A percentile compares a stretch with the other conserved stretches of the same genome.
These are phyloP conservation scores for Kalmanozyma brasiliensis DNA, from an alignment of 1,284 basidiomycete genomes.

Conservation along the genomic window DNA sequence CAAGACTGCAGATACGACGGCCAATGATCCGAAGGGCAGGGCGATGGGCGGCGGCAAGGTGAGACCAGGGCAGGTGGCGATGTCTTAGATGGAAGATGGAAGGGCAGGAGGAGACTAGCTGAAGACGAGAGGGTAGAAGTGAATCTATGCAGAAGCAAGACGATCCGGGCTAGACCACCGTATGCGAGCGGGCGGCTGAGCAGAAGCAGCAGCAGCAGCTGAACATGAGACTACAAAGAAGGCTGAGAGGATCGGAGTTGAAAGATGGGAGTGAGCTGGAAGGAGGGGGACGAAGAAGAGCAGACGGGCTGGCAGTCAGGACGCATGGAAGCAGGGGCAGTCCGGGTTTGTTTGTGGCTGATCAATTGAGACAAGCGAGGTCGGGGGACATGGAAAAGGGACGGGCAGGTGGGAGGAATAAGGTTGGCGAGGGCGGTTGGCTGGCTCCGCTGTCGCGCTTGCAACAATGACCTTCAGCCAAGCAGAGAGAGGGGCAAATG, in stretches of 20 bases:
- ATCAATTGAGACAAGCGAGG: constrained; percentile 15
- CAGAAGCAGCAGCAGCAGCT: neutral
- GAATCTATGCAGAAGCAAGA: no score
- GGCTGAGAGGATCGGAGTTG: neutral
- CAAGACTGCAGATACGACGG: no score
- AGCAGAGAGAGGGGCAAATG: no score
- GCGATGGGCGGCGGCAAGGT: no score
- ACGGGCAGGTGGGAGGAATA: neutral
- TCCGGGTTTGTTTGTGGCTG: constrained; percentile 39
- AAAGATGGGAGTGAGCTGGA: neutral
- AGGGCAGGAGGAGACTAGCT: neutral
- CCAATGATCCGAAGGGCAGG: no score
- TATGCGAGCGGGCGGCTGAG: neutral
- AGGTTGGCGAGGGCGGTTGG: neutral
- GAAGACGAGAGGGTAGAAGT: neutral
- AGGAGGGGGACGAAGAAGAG: neutral
- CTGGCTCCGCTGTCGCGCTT: no score
- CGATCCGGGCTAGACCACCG: neutral
- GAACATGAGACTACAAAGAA: neutral
- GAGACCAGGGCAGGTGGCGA: no score
- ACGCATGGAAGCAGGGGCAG: constrained; percentile 37
- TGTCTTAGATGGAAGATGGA: neutral
- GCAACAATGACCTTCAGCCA: no score
- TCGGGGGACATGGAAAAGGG: no score
- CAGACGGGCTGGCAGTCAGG: constrained; percentile 13